phyloP scores from a whole-genome alignment of 306 rosid species.

The Heteromeles arbutifolia region DNA sequence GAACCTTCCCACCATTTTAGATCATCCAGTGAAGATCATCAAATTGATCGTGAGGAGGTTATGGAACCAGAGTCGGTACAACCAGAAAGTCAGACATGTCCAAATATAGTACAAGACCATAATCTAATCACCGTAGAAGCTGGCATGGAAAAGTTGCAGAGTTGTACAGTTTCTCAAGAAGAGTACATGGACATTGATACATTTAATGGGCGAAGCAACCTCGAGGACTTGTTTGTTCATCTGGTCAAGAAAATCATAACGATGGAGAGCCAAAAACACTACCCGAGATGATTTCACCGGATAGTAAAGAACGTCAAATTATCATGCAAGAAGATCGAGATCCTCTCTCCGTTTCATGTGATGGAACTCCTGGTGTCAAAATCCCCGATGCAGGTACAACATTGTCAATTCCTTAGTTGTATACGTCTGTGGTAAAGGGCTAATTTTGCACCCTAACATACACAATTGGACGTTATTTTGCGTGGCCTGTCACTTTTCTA shows the following conservation, averaged over 20 bases:
- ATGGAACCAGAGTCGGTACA: constrained; percentile 22
- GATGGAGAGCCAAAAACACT: constrained; percentile 13
- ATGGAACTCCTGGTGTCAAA: constrained; percentile 34
- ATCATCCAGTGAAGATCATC: constrained; percentile 20
- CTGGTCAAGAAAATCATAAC: constrained; percentile 24
- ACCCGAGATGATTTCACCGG: constrained; percentile 27
- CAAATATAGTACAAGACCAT: constrained; percentile 17
- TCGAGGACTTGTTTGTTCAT: constrained; percentile 20
- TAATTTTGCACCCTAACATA: not conserved
- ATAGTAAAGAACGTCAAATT: constrained; percentile 24
- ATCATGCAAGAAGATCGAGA: constrained; percentile 4
- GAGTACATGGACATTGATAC: constrained; percentile 26
- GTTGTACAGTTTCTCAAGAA: constrained; percentile 17
- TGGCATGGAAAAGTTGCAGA: constrained; percentile 37
- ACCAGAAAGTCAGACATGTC: constrained; percentile 19
- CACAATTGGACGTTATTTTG: not conserved
- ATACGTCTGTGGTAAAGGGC: not conserved
- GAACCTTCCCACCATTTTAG: constrained; percentile 20
- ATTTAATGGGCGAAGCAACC: constrained; percentile 17
- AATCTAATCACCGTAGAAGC: constrained; percentile 17
- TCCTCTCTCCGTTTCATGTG: constrained; percentile 15
- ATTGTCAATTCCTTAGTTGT: not conserved
- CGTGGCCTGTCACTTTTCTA: not conserved
- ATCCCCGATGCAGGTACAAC: constrained; percentile 34
- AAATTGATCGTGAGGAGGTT: constrained; percentile 17